Evolutionary conservation across 2,329 filamentous ascomycete genomes (phyloP).

Genomic region (Paraphaeosphaeria minitans): DNA sequence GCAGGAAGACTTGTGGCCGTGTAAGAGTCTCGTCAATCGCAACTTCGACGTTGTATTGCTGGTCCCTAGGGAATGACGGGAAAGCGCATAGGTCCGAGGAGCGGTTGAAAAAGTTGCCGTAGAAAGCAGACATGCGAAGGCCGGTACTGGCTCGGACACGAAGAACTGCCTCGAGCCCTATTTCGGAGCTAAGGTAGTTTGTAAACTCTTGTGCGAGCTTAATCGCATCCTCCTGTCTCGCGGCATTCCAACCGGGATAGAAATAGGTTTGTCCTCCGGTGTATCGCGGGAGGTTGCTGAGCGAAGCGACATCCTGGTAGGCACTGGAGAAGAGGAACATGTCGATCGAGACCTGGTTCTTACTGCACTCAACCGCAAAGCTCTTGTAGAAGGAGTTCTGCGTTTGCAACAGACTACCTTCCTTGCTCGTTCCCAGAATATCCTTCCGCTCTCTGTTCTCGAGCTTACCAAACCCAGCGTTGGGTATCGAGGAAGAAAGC

Average conservation of each 20-base stretch:
- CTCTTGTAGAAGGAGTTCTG: conserved; percentile 98
- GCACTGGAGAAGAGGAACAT: conserved; percentile 45
- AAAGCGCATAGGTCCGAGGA: conserved; percentile 98
- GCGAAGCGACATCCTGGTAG: conserved; percentile 91
- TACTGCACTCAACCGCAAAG: conserved; percentile 97
- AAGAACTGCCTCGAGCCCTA: conserved; percentile 93
- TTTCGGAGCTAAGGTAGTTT: conserved; percentile 94
- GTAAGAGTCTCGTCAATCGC: conserved; percentile 94
- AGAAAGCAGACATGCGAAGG: conserved; percentile 95
- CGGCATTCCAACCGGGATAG: conserved; percentile 97
- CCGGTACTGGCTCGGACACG: conserved; percentile 94
- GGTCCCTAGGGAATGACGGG: conserved; percentile 95
- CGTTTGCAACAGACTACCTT: conserved; percentile 84
- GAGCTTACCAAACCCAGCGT: conserved; percentile 85
- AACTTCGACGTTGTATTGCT: conserved; percentile 97
- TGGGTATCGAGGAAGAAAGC: conserved; percentile 86
- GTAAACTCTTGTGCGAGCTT: conserved; percentile 98
- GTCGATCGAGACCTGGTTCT: conserved; percentile 91
- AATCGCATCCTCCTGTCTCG: conserved; percentile 90
- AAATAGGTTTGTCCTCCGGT: conserved; percentile 98
- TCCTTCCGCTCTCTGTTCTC: conserved; percentile 95
- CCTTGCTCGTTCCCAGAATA: conserved; percentile 93
- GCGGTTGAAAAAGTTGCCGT: conserved; percentile 99
- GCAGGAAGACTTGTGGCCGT: conserved; percentile 81
- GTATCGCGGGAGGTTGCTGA: conserved; percentile 94